A percentile compares a stretch with the other conserved stretches of the same genome.
phyloP scores from a whole-genome alignment of 73 alveolate species.

The Stentor roeselii region DNA sequence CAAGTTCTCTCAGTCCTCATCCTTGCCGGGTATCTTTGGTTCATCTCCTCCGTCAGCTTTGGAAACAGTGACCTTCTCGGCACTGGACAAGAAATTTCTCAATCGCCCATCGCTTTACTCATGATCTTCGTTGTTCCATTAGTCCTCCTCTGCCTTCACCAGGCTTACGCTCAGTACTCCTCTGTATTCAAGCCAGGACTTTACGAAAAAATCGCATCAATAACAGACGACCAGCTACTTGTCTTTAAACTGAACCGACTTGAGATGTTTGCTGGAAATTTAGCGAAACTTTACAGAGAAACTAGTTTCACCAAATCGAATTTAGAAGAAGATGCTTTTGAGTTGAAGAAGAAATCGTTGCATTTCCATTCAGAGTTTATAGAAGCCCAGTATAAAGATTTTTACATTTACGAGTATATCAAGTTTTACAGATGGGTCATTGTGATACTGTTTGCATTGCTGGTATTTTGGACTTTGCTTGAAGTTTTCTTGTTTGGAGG shows the following conservation, averaged over 20 bases:
- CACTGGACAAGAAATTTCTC: neutral
- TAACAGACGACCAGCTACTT: neutral
- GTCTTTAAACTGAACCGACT: neutral
- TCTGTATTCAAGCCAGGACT: neutral
- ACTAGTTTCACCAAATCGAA: neutral
- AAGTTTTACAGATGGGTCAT: neutral
- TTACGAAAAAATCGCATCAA: neutral
- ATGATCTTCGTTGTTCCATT: neutral
- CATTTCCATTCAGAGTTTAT: neutral
- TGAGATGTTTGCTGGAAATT: neutral
- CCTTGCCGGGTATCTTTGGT: too few species aligned
- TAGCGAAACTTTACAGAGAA: neutral
- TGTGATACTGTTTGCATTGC: neutral
- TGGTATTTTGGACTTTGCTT: neutral
- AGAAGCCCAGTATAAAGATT: neutral
- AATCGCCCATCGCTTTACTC: neutral
- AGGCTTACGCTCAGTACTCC: neutral
- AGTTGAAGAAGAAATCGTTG: neutral
- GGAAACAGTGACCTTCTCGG: neutral
- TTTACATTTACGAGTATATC: neutral
- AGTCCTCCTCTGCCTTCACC: neutral
- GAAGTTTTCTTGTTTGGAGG: too few species aligned
- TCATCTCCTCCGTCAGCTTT: too few species aligned
- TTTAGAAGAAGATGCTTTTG: neutral
- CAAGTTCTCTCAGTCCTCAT: too few species aligned